Evolutionary conservation across 495 filamentous ascomycete genomes (phyloP), one percentile per base, ranked within the genome.

Genomic region (Neurospora hispaniola): DNA sequence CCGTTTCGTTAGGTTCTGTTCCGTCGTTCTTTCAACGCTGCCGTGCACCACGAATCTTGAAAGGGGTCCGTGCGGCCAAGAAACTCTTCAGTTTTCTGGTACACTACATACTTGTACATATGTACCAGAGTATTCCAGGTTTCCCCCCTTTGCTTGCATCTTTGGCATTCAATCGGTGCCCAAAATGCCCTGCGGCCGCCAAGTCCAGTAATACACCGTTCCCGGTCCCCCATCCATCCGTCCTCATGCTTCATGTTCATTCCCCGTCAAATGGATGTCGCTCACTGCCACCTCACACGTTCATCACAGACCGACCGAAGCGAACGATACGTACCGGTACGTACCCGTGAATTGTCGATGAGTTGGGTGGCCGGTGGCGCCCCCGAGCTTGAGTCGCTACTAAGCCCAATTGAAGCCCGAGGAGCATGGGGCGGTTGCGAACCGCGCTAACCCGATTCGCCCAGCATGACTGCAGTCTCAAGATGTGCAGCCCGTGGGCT

Each of bases 1-100:
- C 54, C 54, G 23, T 62, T 62, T 62, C 54, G 35, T 38, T 31
- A 31, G 27, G 27, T 31, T 38, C 35, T 27, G 48, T 62, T 62
- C 23, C 23, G 23, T 23, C 35, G 35, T 6, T 38, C 35, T 38
- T 62, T 62, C 48, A 59, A 31, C 48, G 14, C 20, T 14, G n/a
- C n/a, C n/a, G n/a, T n/a, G n/a, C 71, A 69, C 38, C 72, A 46
- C 43, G 31, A 44, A 48, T 71, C 70, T 71, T 48, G 35, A 62
- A 54, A 54, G 23, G 70, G 5, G 70, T 23, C 44, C 54, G 54
- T 66, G 54, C 54, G 27, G 23, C 14, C 48, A 27, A 59, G 48
- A 59, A 54, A 38, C 35, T 38, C 35, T 38, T 23, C 23, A 1
- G 23, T 35, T 38, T 38, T 38, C 35, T 38, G 35, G 35, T 38